These are phyloP conservation scores for Thuja plicata DNA, from an alignment of 83 land plant species.

Conservation along the genomic window DNA sequence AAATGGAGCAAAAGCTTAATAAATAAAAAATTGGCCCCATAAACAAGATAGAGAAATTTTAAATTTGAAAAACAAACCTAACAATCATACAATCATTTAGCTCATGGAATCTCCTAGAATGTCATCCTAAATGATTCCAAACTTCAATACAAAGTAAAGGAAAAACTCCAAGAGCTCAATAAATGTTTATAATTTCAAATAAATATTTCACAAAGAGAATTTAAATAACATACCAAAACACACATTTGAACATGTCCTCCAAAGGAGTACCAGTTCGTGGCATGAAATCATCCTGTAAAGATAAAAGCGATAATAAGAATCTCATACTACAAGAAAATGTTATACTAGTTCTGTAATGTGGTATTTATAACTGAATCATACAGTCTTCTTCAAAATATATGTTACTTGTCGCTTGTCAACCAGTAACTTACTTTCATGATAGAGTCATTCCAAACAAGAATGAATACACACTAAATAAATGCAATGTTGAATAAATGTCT, in stretches of 20 bases:
- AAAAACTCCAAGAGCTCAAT: neutral
- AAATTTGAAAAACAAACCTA: neutral
- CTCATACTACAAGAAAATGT: neutral
- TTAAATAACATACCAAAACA: conserved; percentile 59
- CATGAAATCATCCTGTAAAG: conserved; percentile 84
- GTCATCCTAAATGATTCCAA: neutral
- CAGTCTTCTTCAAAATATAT: neutral
- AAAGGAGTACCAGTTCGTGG: conserved; percentile 86
- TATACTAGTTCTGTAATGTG: neutral
- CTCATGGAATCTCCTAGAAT: neutral
- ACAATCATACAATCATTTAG: neutral
- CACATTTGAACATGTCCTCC: conserved; percentile 73
- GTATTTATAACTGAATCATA: neutral
- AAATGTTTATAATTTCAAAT: neutral
- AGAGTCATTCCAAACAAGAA: neutral
- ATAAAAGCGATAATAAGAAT: neutral
- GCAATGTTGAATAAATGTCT: neutral
- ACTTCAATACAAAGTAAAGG: neutral
- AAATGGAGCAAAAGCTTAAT: neutral
- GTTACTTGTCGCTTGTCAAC: neutral
- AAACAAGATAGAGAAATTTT: neutral
- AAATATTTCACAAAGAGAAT: neutral
- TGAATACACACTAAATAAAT: neutral
- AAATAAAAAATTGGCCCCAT: neutral
- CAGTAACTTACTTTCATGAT: neutral